Evolutionary conservation across 2,329 filamentous ascomycete genomes (phyloP), one percentile per base, ranked within the genome.

Genomic region (Fusarium miscanthi): DNA sequence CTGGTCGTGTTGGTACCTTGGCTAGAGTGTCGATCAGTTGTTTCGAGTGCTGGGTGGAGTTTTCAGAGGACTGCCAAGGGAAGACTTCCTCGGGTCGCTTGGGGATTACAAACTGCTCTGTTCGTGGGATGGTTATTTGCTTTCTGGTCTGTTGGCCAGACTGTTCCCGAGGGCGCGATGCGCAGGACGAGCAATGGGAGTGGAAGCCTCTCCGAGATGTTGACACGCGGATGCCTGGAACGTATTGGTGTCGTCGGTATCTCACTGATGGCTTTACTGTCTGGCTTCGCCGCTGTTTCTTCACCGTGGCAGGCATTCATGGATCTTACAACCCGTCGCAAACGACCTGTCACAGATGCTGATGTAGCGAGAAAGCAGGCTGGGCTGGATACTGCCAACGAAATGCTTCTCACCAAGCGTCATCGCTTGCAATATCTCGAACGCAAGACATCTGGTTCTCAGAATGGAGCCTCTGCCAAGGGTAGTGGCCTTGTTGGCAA

Each of bases 221-320:
- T 89, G 53, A 85, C 85, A 21, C 82, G 86, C 46, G 89, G 86
- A 13, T 91, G 89, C 72, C 82, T 92, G 40, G 89, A 91, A 79
- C 83, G 94, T 48, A 90, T 97, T 31, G 94, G 94, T 17, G 91
- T 97, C 43, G 94, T 97, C 70, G 94, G 94, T 7, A 94, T 96
- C 62, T 91, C 92, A 52, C 83, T 96, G 59, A 97, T 97, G 93
- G 94, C 94, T 21, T 87, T 95, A 19, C 85, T 97, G n/a, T 94
- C 94, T 11, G 94, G 94, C 1, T 97, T 97, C 77, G 94, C 94
- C 10, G 93, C 93, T n/a, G 92, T 97, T 38, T 95, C 93, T 30
- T 92, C 93, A 3, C 90, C 94, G 3, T 97, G 94, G 93, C 92
- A 97, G 78, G 93, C 90, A 2, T 94, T 97, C 81, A 88, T 90